phyloP scores from a whole-genome alignment of 176 grass and related monocot genomes.

The Rhynchospora tenuis region DNA sequence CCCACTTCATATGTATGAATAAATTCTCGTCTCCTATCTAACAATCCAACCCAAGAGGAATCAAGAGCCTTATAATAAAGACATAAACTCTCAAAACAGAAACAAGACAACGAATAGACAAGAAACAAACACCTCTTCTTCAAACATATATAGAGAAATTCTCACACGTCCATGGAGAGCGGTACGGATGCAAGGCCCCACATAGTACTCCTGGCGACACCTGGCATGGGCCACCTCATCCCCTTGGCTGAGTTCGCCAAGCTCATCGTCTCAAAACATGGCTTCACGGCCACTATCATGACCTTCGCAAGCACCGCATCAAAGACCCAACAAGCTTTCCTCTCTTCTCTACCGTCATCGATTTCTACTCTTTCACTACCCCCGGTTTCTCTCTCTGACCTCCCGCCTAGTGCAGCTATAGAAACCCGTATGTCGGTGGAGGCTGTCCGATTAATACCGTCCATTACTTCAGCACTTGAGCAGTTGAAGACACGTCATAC shows the following conservation, averaged over 20 bases:
- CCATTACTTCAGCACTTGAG: background rate
- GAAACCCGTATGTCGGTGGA: constrained; percentile 29
- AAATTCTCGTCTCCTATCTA: background rate
- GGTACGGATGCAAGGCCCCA: constrained; percentile 12
- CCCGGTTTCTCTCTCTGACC: constrained; percentile 32
- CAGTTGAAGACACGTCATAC: background rate
- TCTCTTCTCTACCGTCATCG: constrained; percentile 18
- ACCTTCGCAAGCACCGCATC: constrained; percentile 33
- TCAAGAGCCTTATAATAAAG: background rate
- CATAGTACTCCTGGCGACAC: constrained; percentile 41
- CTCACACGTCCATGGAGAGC: constrained; percentile 8
- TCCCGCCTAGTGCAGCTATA: constrained; percentile 22
- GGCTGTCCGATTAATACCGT: background rate
- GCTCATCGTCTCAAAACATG: constrained; percentile 40
- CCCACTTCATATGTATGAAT: background rate
- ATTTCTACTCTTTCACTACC: constrained; percentile 31
- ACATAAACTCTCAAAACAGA: background rate
- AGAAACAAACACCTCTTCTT: background rate
- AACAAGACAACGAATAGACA: background rate
- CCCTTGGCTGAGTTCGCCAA: constrained; percentile 51
- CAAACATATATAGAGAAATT: too few relatives aligned
- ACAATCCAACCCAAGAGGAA: background rate
- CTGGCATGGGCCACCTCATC: constrained; percentile 75
- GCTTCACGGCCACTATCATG: constrained; percentile 51
- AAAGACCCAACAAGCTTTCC: constrained; percentile 25